These are phyloP conservation scores for Colletotrichum nymphaeae DNA, from an alignment of 2,329 filamentous ascomycete genomes.

Conservation along the genomic window DNA sequence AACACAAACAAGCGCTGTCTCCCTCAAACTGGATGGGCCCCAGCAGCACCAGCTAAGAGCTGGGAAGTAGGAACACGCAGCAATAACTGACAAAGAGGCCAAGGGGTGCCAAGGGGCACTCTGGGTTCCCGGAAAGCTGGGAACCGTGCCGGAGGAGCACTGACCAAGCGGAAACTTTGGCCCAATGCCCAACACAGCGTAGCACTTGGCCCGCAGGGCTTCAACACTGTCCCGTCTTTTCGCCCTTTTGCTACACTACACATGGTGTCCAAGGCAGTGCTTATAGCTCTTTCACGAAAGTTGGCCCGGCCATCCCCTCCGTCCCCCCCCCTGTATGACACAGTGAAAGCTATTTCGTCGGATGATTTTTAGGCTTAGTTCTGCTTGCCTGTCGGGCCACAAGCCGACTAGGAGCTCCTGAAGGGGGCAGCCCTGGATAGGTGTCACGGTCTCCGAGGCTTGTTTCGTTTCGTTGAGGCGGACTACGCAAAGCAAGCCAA, in stretches of 20 bases:
- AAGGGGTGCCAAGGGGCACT: conserved; percentile 1
- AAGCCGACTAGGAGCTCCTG: conserved; percentile 22
- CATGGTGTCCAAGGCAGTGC: background rate
- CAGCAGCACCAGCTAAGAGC: background rate
- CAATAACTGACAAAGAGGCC: conserved; percentile 8
- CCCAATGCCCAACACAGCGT: conserved; percentile 4
- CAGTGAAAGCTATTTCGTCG: conserved; percentile 17
- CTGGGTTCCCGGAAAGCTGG: conserved; percentile 30
- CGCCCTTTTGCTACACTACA: background rate
- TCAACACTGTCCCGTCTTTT: conserved; percentile 9
- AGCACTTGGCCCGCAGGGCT: background rate
- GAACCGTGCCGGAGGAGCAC: conserved; percentile 28
- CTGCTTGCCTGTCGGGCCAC: conserved; percentile 18
- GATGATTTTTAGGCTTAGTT: conserved; percentile 28
- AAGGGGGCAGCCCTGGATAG: conserved; percentile 30
- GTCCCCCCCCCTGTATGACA: background rate
- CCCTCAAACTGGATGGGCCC: conserved; percentile 8
- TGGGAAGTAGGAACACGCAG: background rate
- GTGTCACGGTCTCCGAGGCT: conserved; percentile 36
- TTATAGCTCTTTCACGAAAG: background rate
- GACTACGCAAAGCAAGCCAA: conserved; percentile 33
- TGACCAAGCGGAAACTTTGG: conserved; percentile 29
- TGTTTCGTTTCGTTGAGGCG: conserved; percentile 36
- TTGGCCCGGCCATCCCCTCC: background rate
- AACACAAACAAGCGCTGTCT: conserved; percentile 11